Evolutionary conservation across 305 asterid genomes (phyloP), one percentile per base, ranked within the genome.

Genomic region (Petunia hybrid): DNA sequence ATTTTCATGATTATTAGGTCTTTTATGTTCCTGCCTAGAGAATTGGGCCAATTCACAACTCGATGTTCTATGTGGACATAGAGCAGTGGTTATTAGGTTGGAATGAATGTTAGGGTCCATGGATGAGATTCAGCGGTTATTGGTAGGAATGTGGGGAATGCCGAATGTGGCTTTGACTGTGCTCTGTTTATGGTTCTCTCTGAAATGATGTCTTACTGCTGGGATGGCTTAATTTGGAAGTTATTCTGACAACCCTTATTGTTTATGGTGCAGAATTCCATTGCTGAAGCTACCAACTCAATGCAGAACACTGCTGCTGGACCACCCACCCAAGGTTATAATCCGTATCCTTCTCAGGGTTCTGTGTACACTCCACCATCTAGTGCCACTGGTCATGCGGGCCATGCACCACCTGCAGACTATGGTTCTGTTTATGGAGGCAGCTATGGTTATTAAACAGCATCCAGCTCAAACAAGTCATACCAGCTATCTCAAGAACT

Each of bases 271-370:
- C 90, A 91, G 95, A 91, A 89, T 84, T 84, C 86, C 57, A 84
- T 91, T 41, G 92, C 92, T 64, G 95, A 90, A 39, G 92, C 92
- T n/a, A 86, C 89, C 61, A 78, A 59, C 76, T 82, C 85, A 69
- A 83, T 86, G 76, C 91, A 87, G 80, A 88, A 87, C 57, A 12
- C 88, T 63, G 83, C 78, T 36, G 85, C 86, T 12, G 90, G 86
- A 77, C 89, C 86, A 67, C 91, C 93, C 73, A 82, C 79, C 76
- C 93, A 85, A 77, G 90, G 87, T 79, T 90, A 91, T 59, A 91
- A 90, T 83, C 85, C 92, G 16, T 90, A 90, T 55, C 76, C 86
- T 7, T 74, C 87, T 78, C 91, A 87, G 8, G 89, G 87, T 61
- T 86, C 89, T 12, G 82, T 77, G 60, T 91, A 88, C 82, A 48